Percentiles rank a stretch among this genome's conserved stretches.
Conservation (phyloP, 2,329 filamentous ascomycete genomes). For the Lecanicillium sp. region DNA sequence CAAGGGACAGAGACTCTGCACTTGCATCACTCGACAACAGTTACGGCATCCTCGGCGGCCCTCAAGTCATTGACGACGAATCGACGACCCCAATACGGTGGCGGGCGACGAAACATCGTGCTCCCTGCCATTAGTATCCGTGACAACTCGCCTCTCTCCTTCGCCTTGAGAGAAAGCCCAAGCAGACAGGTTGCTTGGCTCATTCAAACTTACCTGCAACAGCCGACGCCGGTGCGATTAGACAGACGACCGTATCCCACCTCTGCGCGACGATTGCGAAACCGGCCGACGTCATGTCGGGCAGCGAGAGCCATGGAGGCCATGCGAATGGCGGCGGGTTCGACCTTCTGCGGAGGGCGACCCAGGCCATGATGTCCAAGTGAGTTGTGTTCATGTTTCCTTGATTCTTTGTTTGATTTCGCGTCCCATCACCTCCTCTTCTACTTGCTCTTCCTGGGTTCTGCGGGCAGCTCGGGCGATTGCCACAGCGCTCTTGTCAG, state of each 20-base stretch:
- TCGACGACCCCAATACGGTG: too few relatives aligned
- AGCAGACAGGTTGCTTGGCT: too few relatives aligned
- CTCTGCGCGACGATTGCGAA: too few relatives aligned
- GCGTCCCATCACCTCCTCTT: neutral
- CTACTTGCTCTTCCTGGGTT: neutral
- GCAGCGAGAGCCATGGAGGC: conserved; percentile 38
- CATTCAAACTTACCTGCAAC: too few relatives aligned
- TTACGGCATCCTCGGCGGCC: too few relatives aligned
- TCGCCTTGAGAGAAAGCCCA: too few relatives aligned
- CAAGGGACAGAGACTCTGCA: neutral
- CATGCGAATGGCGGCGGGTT: conserved; percentile 37
- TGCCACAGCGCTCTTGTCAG: neutral
- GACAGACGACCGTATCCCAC: too few relatives aligned
- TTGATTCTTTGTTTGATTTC: neutral
- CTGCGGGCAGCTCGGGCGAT: neutral
- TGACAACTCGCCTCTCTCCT: too few relatives aligned
- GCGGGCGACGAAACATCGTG: too few relatives aligned
- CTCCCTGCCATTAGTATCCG: too few relatives aligned
- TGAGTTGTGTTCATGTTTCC: conserved; percentile 26
- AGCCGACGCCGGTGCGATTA: too few relatives aligned
- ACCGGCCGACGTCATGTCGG: conserved; percentile 35
- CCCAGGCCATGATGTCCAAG: conserved; percentile 58
- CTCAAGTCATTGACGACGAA: too few relatives aligned
- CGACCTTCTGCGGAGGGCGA: conserved; percentile 52
- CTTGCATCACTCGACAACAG: conserved; percentile 3